Conservation (phyloP, 768 basidiomycete species). For the Tylopilus balloui region DNA sequence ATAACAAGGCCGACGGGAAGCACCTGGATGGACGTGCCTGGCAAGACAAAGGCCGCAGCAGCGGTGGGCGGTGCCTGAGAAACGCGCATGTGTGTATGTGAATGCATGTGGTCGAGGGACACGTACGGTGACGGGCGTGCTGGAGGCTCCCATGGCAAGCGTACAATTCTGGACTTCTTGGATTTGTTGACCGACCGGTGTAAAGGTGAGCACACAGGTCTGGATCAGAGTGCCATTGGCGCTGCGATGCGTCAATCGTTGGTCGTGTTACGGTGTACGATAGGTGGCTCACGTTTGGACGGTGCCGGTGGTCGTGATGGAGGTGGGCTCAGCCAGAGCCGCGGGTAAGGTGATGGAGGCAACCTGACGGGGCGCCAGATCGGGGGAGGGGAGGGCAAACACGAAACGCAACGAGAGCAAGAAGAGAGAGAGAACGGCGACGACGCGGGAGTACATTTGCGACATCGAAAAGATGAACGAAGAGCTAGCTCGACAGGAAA, state of each 20-base stretch:
- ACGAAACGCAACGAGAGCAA: slow-evolving; percentile 25
- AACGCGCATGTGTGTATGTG: not conserved
- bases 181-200: slow-evolving; percentile 49
- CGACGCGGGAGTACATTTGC: slow-evolving; percentile 23
- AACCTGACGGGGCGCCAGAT: slow-evolving; percentile 18
- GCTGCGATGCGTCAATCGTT: slow-evolving; percentile 27
- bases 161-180: slow-evolving; percentile 53
- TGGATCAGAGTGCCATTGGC: slow-evolving; percentile 47
- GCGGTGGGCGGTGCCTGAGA: slow-evolving; percentile 25
- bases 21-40: slow-evolving; percentile 70
- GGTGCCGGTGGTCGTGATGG: slow-evolving; percentile 34
- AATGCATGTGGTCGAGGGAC: not conserved
- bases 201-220: slow-evolving; percentile 57
- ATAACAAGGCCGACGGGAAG: slow-evolving; percentile 81
- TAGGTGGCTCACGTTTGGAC: slow-evolving; percentile 38
- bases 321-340: slow-evolving; percentile 30
- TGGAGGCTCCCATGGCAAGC: slow-evolving; percentile 27
- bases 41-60: slow-evolving; percentile 50
- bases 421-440: slow-evolving; percentile 23
- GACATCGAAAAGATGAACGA: slow-evolving; percentile 21
- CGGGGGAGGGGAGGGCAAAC: slow-evolving; percentile 26
- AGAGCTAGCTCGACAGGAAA: slow-evolving; percentile 36
- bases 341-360: slow-evolving; percentile 18
- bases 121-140: slow-evolving; percentile 13
- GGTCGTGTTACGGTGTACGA: no score